Percentiles rank a stretch among this genome's conserved stretches.
phyloP scores from a whole-genome alignment of 352 stramenopile species.

The Phytopythium sindhum region DNA sequence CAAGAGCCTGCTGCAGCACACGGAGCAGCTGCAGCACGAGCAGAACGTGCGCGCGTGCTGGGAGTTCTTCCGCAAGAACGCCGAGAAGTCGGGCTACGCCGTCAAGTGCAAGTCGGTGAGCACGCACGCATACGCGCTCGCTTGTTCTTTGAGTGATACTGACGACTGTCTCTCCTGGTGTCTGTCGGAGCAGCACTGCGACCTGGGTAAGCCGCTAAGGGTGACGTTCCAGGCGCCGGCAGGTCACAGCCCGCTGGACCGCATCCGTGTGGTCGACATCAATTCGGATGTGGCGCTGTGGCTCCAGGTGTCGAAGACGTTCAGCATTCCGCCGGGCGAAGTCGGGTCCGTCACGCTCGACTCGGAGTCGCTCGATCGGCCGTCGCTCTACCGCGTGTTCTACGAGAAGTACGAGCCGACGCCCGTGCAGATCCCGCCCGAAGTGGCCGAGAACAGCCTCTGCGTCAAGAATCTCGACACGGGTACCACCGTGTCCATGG shows the following conservation, averaged over 20 bases:
- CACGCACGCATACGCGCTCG: not conserved
- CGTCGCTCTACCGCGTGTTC: conserved; percentile 82
- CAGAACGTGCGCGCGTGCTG: conserved; percentile 72
- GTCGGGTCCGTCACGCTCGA: conserved; percentile 83
- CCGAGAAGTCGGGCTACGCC: conserved; percentile 56
- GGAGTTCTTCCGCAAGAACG: conserved; percentile 75
- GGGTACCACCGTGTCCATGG: conserved; percentile 68
- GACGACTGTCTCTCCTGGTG: not conserved
- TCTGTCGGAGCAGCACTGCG: conserved; percentile 46
- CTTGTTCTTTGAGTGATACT: not conserved
- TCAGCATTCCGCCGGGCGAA: conserved; percentile 70
- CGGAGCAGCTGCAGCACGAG: conserved; percentile 81
- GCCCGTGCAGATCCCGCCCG: conserved; percentile 45
- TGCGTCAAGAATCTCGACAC: conserved; percentile 84
- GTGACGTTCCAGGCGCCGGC: conserved; percentile 71
- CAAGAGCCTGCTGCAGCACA: conserved; percentile 85
- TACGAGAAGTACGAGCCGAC: conserved; percentile 87
- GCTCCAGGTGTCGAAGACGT: conserved; percentile 85
- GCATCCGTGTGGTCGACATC: conserved; percentile 84
- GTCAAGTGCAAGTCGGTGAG: conserved; percentile 73
- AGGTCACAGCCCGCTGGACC: conserved; percentile 69
- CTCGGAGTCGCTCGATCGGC: conserved; percentile 70
- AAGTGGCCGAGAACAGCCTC: conserved; percentile 60
- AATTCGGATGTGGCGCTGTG: conserved; percentile 76
- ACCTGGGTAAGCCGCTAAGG: conserved; percentile 76